Conservation (phyloP, 352 stramenopile species). For the Phytophthora pisi region DNA sequence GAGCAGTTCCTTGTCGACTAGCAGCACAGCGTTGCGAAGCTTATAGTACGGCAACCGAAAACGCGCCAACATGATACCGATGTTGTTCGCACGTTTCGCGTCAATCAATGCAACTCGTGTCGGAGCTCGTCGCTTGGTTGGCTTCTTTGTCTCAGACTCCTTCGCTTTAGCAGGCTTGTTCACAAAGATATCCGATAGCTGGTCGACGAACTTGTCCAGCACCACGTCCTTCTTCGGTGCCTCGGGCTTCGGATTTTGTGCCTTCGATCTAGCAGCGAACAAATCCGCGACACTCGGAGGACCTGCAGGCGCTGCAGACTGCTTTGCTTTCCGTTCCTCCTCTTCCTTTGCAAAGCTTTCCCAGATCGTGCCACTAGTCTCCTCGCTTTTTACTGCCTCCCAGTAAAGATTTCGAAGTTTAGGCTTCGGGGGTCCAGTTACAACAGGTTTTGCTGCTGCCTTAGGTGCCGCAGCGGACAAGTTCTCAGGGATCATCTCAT, state of each 20-base stretch:
- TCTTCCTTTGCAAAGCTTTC: slow-evolving; percentile 61
- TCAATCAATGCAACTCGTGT: slow-evolving; percentile 84
- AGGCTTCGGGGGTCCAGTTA: slow-evolving; percentile 62
- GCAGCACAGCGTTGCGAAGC: slow-evolving; percentile 75
- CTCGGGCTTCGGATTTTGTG: slow-evolving; percentile 19
- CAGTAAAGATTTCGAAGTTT: slow-evolving; percentile 88
- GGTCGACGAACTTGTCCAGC: slow-evolving; percentile 69
- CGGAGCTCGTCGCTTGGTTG: slow-evolving; percentile 65
- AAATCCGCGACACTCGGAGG: slow-evolving; percentile 44
- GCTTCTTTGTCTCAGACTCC: slow-evolving; percentile 51
- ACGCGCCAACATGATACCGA: slow-evolving; percentile 85
- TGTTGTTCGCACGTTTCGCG: slow-evolving; percentile 86
- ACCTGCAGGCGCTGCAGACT: slow-evolving; percentile 10
- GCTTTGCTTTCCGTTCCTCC: slow-evolving; percentile 20
- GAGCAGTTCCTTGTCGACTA: slow-evolving; percentile 80
- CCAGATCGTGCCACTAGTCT: slow-evolving; percentile 75
- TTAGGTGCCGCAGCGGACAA: slow-evolving; percentile 27
- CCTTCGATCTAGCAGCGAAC: slow-evolving; percentile 40
- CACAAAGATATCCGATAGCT: slow-evolving; percentile 81
- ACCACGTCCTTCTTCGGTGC: slow-evolving; percentile 49
- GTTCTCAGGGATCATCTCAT: slow-evolving; percentile 69
- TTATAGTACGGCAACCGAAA: slow-evolving; percentile 85
- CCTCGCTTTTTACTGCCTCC: slow-evolving; percentile 72
- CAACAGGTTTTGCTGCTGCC: slow-evolving; percentile 39
- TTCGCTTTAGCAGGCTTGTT: slow-evolving; percentile 76